Conservation (phyloP, 2,329 filamentous ascomycete genomes). For the Xylariales sp. region DNA sequence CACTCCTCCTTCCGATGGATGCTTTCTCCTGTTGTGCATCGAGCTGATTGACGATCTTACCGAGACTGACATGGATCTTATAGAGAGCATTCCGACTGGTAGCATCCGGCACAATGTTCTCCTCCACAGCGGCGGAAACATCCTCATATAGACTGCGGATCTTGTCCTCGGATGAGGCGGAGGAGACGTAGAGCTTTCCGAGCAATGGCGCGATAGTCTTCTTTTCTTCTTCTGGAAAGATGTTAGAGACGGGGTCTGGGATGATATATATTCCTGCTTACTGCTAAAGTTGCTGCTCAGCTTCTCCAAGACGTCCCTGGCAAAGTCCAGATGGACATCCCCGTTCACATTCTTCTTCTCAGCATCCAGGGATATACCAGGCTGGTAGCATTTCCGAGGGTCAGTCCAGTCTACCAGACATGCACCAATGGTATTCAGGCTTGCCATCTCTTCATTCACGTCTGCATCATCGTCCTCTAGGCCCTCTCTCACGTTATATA, state of each 20-base stretch:
- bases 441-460: constrained; percentile 72
- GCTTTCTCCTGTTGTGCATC: constrained; percentile 17
- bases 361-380: constrained; percentile 44
- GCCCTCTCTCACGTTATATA: constrained; percentile 68
- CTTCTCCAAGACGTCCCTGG: constrained; percentile 70
- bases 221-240: constrained; percentile 69
- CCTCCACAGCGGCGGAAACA: constrained; percentile 59
- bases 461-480: constrained; percentile 72
- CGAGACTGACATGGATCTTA: constrained; percentile 63
- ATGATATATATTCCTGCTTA: too few species aligned
- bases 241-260: not conserved
- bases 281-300: constrained; percentile 62
- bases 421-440: constrained; percentile 70
- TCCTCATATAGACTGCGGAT: constrained; percentile 54
- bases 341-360: constrained; percentile 64
- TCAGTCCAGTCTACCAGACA: constrained; percentile 95
- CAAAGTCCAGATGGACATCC: constrained; percentile 76
- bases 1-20: constrained; percentile 23
- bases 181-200: constrained; percentile 74
- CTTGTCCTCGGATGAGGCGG: constrained; percentile 56
- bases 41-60: constrained; percentile 62
- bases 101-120: constrained; percentile 54
- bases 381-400: constrained; percentile 68
- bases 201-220: constrained; percentile 75
- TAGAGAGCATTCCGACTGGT: constrained; percentile 60